Conservation (phyloP, 1,284 basidiomycete genomes). For the Grifola frondosa region DNA sequence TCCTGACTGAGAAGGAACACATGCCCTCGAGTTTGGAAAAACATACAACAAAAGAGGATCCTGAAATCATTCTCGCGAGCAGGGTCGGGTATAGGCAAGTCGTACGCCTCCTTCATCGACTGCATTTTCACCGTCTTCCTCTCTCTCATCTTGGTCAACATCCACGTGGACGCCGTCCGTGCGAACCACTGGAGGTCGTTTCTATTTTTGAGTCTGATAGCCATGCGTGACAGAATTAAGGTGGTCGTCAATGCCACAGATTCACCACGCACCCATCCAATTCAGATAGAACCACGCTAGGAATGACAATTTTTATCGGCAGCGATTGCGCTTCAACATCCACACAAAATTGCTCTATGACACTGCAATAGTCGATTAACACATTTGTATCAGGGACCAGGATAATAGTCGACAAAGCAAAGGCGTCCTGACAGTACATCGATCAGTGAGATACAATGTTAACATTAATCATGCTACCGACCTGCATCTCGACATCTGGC, state of each 20-base stretch:
- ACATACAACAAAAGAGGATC: conserved; percentile 72
- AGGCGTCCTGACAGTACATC: conserved; percentile 19
- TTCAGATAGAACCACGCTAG: conserved; percentile 69
- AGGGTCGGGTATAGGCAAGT: conserved; percentile 11
- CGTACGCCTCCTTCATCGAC: conserved; percentile 53
- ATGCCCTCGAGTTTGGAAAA: conserved; percentile 39
- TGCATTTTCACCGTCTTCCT: conserved; percentile 61
- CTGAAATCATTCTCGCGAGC: conserved; percentile 53
- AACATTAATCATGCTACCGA: conserved; percentile 4
- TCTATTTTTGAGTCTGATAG: conserved; percentile 62
- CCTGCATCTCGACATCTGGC: conserved; percentile 75
- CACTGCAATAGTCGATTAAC: conserved; percentile 61
- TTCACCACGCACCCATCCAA: conserved; percentile 58
- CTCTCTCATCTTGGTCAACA: conserved; percentile 63
- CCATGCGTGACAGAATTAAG: conserved; percentile 1
- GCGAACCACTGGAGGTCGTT: conserved; percentile 61
- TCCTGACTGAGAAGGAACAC: conserved; percentile 61
- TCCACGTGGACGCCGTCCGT: conserved; percentile 68
- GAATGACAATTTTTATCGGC: conserved; percentile 61
- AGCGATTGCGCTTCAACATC: conserved; percentile 52
- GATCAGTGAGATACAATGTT: background rate
- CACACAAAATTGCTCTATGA: conserved; percentile 60
- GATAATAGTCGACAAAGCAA: conserved; percentile 12
- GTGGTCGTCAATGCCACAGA: conserved; percentile 1
- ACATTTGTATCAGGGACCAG: conserved; percentile 76